A percentile compares a stretch with the other conserved stretches of the same genome.
Evolutionary conservation across 2,329 filamentous ascomycete species (phyloP).

Genomic region (Pseudogymnoascus sp.): DNA sequence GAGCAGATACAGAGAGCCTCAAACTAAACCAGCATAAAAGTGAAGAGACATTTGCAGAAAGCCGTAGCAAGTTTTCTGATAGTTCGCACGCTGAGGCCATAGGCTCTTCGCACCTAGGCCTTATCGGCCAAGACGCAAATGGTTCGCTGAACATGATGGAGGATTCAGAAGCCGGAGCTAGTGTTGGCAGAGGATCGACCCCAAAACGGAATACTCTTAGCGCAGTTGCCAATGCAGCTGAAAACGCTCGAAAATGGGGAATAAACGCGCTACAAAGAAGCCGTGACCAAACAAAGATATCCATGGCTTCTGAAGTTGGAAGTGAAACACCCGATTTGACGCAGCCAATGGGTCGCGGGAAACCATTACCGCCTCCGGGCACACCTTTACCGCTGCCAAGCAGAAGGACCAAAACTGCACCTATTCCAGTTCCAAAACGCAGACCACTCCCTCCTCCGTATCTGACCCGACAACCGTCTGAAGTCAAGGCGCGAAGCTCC

Average conservation of each 20-base stretch:
- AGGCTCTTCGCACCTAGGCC: background rate
- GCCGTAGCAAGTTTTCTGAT: background rate
- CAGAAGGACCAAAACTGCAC: constrained; percentile 49
- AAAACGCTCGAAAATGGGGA: constrained; percentile 52
- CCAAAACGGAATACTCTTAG: constrained; percentile 45
- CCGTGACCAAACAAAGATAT: constrained; percentile 34
- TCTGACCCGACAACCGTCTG: constrained; percentile 24
- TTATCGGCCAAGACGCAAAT: background rate
- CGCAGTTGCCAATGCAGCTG: constrained; percentile 48
- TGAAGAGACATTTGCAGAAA: background rate
- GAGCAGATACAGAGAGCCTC: background rate
- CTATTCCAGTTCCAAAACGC: constrained; percentile 53
- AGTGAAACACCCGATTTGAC: constrained; percentile 22
- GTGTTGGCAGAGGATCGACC: constrained; percentile 33
- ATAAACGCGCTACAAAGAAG: constrained; percentile 49
- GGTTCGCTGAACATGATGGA: background rate
- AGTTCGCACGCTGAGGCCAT: background rate
- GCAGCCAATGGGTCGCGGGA: constrained; percentile 74
- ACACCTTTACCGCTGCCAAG: constrained; percentile 67
- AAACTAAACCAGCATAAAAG: background rate
- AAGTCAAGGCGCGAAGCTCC: constrained; percentile 8
- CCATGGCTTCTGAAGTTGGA: background rate
- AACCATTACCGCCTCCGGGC: constrained; percentile 74
- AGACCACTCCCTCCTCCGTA: constrained; percentile 49
- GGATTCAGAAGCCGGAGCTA: constrained; percentile 15